Percentiles rank a stretch among this genome's conserved stretches.
Evolutionary conservation across 2,329 filamentous ascomycete genomes (phyloP).

Genomic region (Aspergillus brasiliensis): DNA sequence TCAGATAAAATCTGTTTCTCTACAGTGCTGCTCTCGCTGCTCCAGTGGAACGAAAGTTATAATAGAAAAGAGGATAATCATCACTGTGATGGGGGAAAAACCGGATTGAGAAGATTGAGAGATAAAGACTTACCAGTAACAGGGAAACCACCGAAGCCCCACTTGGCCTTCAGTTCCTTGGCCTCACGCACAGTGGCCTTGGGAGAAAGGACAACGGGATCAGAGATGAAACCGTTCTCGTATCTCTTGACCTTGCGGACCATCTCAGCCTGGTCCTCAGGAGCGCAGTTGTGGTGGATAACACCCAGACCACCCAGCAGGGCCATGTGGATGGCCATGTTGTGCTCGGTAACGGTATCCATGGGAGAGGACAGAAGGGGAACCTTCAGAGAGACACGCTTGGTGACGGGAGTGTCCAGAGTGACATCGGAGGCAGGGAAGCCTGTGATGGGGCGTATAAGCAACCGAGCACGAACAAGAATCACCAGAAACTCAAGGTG

Average conservation of each 20-base stretch:
- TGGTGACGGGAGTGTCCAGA: conserved; percentile 90
- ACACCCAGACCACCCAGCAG: conserved; percentile 66
- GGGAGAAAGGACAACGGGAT: conserved; percentile 88
- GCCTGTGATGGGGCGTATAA: conserved; percentile 49
- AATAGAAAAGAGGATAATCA: conserved; percentile 62
- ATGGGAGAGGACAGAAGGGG: conserved; percentile 97
- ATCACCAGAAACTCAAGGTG: conserved; percentile 9
- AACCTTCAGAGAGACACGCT: conserved; percentile 93
- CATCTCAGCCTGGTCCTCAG: conserved; percentile 97
- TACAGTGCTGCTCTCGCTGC: conserved; percentile 83
- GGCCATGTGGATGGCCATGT: conserved; percentile 94
- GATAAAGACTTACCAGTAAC: conserved; percentile 79
- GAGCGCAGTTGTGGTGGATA: conserved; percentile 99
- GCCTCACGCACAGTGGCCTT: conserved; percentile 88
- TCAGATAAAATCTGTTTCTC: conserved; percentile 64
- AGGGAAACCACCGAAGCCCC: conserved; percentile 97
- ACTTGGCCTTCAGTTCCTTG: conserved; percentile 91
- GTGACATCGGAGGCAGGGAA: conserved; percentile 88
- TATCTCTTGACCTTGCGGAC: conserved; percentile 98
- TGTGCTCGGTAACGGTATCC: conserved; percentile 99
- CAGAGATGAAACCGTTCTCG: conserved; percentile 98
- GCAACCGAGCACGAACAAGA: conserved; percentile 19
- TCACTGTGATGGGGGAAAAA: conserved; percentile 63
- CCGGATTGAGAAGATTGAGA: conserved; percentile 13
- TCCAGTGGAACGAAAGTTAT: conserved; percentile 99